Evolutionary conservation across 2,329 filamentous ascomycete genomes (phyloP).

Genomic region (Ceratocystis alfenasii): DNA sequence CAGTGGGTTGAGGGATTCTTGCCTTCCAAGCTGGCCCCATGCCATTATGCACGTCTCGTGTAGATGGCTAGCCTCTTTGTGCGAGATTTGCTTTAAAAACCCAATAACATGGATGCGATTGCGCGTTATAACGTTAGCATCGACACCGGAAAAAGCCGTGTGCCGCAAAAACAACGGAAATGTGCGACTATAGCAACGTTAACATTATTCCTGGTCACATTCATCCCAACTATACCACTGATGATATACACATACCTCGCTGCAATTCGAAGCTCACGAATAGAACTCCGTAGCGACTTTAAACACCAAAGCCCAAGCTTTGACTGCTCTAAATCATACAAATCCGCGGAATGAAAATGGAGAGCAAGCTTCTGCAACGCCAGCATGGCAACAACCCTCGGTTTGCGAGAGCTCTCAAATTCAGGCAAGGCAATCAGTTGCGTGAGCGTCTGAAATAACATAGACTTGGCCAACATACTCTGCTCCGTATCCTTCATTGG

Average conservation of each 20-base stretch:
- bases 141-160: constrained; percentile 24
- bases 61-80: constrained; percentile 52
- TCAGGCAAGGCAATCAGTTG: constrained; percentile 35
- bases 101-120: constrained; percentile 44
- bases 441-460: constrained; percentile 31
- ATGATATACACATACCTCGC: constrained; percentile 46
- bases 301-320: constrained; percentile 68
- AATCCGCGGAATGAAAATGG: constrained; percentile 48
- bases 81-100: constrained; percentile 59
- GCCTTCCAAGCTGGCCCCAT: constrained; percentile 72
- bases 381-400: constrained; percentile 59
- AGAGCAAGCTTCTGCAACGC: constrained; percentile 56
- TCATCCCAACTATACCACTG: neutral
- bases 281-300: constrained; percentile 67
- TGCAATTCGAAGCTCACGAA: constrained; percentile 72
- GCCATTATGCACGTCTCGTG: constrained; percentile 78
- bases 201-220: neutral
- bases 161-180: constrained; percentile 51
- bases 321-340: constrained; percentile 57
- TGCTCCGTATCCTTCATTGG: constrained; percentile 16
- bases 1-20: constrained; percentile 25
- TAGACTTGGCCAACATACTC: constrained; percentile 11
- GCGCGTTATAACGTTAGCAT: constrained; percentile 13
- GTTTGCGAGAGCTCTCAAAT: constrained; percentile 44
- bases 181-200: constrained; percentile 39